Base-by-base conservation (phyloP, 768 basidiomycete genomes). In the Mycena capillaripes region DNA sequence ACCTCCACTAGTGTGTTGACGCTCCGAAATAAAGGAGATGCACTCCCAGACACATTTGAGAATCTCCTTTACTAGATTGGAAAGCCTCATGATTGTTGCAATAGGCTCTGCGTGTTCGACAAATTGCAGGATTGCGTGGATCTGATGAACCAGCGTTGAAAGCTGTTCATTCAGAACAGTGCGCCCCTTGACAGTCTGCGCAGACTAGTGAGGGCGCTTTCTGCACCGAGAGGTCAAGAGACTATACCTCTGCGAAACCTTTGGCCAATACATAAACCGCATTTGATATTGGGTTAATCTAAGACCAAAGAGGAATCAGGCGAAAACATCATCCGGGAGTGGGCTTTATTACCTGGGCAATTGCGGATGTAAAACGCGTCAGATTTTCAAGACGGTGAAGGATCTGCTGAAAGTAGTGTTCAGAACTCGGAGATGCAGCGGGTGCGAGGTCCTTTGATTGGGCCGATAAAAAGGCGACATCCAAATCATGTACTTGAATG, bases 231-330 rank as follows among this genome's bases (percentile, higher is more conserved):
- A 9, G 25, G 4, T n/a, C n/a, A n/a, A 25, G 25, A 25, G n/a
- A 25, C 1, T 8, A 12, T 23, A 58, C 66, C 25, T 66, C 38
- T 25, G 23, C 55, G 9, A 66, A 25, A 2, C 55, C 29, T 34
- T 34, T 46, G 4, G 42, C 44, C 29, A 58, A 34, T 27, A 40
- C 46, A 57, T 46, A 58, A 2, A 58, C 66, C 7, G 23, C 32
- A 48, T 46, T 66, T 1, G 66, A 44, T 8, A 66, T 44, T 5
- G 66, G 66, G 25, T 66, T 23, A 8, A 66, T 42, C 66, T 66
- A 55, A 23, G 14, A 29, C 25, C 9, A 5, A 16, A 52, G 12
- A 36, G 36, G 12, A 6, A 36, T 25, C 10, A 32, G 27, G 12
- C 27, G 6, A 12, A 2, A 30, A 5, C 23, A 29, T 2, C 1